Base-by-base conservation (phyloP, 2,329 filamentous ascomycete genomes). In the Xylaria sp. region DNA sequence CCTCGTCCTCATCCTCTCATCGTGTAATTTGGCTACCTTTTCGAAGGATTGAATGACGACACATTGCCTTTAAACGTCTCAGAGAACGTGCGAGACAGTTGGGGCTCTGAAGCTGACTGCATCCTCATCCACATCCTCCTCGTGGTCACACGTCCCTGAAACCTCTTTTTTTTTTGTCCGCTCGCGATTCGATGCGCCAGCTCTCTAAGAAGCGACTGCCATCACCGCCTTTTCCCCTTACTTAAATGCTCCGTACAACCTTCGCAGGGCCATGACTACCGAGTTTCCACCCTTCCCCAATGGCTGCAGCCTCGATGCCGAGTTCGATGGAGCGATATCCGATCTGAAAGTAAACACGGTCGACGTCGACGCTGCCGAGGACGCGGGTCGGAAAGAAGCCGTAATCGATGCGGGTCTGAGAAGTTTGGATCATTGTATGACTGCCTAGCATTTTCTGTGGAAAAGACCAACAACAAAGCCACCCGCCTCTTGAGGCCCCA, bases 351-450 rank as follows among this genome's bases (percentile, higher is more conserved):
- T 18, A 48, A 43, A 33, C 20, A 56, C 68, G 33, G 52, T 41
- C 49, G 46, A 62, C 46, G 36, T 57, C 25, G 36, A 55, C 25
- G 58, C 51, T 13, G 43, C 66, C 55, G 48, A 59, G 25, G 46
- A 62, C 39, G 56, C 68, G 13, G 31, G 63, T 28, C 66, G 71
- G 74, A 77, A 74, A 71, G 75, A 76, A 39, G 66, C 68, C 49
- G 80, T 82, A 23, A 81, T 85, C 54, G 92, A 94, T 80, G 94
- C 94, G 63, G 94, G 94, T 59, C 83, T 97, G 79, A 89, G 89
- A 80, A 94, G 91, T 79, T 83, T 94, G 67, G 89, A 97, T 82
- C 92, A 94, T 79, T 94, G 92, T 91, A 84, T 72, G 68, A 67
- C 36, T 51, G 43, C 59, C 49, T 46, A 65, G 20, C 23, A 52